Percentiles rank a stretch among this genome's conserved stretches.
These are phyloP conservation scores for Fraxinus baroniana DNA, from an alignment of 305 asterid genomes.

Conservation along the genomic window DNA sequence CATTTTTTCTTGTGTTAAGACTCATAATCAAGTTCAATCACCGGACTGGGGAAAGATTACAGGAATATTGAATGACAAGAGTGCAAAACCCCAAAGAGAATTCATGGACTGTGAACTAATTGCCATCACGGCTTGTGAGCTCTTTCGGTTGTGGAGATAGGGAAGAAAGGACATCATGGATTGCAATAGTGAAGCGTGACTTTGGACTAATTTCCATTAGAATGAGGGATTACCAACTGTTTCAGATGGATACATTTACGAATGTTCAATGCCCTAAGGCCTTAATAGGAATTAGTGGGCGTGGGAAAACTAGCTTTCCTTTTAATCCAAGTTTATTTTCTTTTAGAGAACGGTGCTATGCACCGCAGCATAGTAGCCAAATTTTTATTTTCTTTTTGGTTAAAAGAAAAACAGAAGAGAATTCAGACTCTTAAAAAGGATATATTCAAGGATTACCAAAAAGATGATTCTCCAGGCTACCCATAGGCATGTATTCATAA, in stretches of 20 bases:
- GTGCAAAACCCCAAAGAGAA: not conserved
- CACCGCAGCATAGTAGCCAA: not conserved
- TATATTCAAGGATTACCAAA: conserved; percentile 44
- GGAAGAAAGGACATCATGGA: conserved; percentile 42
- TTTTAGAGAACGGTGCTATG: not conserved
- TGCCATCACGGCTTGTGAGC: not conserved
- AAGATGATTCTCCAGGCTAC: conserved; percentile 83
- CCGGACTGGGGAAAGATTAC: not conserved
- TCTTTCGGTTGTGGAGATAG: conserved; percentile 22
- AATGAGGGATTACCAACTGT: conserved; percentile 33
- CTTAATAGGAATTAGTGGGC: not conserved
- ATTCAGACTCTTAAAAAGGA: not conserved
- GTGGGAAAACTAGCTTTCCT: not conserved
- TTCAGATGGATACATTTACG: conserved; percentile 23
- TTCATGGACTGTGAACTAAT: not conserved
- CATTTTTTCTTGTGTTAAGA: not conserved
- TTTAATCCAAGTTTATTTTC: not conserved
- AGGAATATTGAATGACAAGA: not conserved
- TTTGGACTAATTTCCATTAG: conserved; percentile 34
- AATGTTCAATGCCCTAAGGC: conserved; percentile 1
- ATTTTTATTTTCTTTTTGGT: not conserved
- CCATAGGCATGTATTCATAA: conserved; percentile 83
- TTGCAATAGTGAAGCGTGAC: conserved; percentile 42
- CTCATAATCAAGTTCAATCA: not conserved
- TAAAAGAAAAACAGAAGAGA: not conserved